These are phyloP conservation scores for Monosporascus sp. DNA, from an alignment of 2,329 filamentous ascomycete species.

Conservation along the genomic window DNA sequence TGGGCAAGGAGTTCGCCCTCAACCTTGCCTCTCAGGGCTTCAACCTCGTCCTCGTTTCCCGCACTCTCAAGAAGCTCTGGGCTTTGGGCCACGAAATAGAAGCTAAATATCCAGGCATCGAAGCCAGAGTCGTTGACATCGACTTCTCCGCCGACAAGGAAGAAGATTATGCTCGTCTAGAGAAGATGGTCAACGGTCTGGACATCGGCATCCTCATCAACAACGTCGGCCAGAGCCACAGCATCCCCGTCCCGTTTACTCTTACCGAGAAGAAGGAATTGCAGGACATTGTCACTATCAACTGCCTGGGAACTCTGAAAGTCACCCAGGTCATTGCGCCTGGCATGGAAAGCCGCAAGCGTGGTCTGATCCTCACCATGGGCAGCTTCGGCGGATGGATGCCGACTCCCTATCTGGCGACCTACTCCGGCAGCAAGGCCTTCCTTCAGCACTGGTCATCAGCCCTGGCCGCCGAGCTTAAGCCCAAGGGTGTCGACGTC, in stretches of 20 bases:
- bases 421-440: constrained; percentile 95
- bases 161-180: constrained; percentile 71
- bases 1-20: constrained; percentile 91
- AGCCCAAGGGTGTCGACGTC: constrained; percentile 76
- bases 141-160: constrained; percentile 81
- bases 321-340: constrained; percentile 82
- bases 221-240: constrained; percentile 94
- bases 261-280: constrained; percentile 77
- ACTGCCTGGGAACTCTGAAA: constrained; percentile 85
- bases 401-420: constrained; percentile 86
- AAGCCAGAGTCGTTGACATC: constrained; percentile 81
- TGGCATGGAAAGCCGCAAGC: constrained; percentile 76
- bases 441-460: constrained; percentile 97
- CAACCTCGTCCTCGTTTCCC: constrained; percentile 91
- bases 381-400: constrained; percentile 92
- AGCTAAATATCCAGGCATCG: constrained; percentile 59
- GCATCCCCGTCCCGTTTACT: constrained; percentile 83
- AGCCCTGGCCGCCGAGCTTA: constrained; percentile 77
- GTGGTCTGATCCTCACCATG: constrained; percentile 92
- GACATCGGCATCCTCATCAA: constrained; percentile 89
- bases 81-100: constrained; percentile 71
- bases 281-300: constrained; percentile 87
- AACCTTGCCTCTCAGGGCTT: constrained; percentile 89
- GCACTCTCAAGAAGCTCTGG: constrained; percentile 88
- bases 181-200: constrained; percentile 61